Evolutionary conservation across 495 filamentous ascomycete genomes (phyloP).

Genomic region (Penicillium alfredii): DNA sequence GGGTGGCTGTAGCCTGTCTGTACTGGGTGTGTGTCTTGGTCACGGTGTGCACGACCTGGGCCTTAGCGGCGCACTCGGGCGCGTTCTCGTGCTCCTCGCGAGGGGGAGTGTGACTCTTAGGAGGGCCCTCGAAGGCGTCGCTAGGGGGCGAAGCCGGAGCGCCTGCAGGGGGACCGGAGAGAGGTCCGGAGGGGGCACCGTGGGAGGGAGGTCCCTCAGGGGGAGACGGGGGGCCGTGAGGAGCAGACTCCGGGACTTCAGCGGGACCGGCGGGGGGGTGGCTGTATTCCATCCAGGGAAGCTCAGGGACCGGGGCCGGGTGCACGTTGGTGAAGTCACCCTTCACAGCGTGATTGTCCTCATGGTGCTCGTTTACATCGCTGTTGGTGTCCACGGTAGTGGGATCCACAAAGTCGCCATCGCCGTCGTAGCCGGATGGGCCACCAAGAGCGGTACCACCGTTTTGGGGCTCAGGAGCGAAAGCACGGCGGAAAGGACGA

Average conservation of each 20-base stretch:
- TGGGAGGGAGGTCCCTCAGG: background rate
- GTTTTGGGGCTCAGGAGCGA: conserved; percentile 5
- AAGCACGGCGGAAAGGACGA: conserved; percentile 13
- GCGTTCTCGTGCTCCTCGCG: conserved; percentile 4
- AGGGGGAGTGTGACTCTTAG: background rate
- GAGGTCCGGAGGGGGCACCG: background rate
- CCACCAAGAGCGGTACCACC: conserved; percentile 12
- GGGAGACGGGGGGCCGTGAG: background rate
- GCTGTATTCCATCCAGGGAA: too few species aligned
- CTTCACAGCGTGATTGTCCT: conserved; percentile 29
- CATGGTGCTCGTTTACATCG: conserved; percentile 17
- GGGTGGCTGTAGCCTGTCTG: conserved; percentile 15
- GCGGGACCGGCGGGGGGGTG: too few species aligned
- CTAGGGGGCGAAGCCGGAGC: too few species aligned
- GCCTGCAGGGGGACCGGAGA: background rate
- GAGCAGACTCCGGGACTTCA: too few species aligned
- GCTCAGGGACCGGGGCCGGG: background rate
- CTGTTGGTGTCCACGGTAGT: conserved; percentile 9
- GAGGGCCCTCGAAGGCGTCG: too few species aligned
- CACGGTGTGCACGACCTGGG: conserved; percentile 26
- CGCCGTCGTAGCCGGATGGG: conserved; percentile 21
- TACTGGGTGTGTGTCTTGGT: conserved; percentile 28
- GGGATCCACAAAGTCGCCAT: conserved; percentile 6
- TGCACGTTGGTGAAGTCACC: conserved; percentile 14
- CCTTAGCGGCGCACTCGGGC: conserved; percentile 11